Evolutionary conservation across 139 green algal genomes (phyloP).

Genomic region (Volvox reticuliferus): DNA sequence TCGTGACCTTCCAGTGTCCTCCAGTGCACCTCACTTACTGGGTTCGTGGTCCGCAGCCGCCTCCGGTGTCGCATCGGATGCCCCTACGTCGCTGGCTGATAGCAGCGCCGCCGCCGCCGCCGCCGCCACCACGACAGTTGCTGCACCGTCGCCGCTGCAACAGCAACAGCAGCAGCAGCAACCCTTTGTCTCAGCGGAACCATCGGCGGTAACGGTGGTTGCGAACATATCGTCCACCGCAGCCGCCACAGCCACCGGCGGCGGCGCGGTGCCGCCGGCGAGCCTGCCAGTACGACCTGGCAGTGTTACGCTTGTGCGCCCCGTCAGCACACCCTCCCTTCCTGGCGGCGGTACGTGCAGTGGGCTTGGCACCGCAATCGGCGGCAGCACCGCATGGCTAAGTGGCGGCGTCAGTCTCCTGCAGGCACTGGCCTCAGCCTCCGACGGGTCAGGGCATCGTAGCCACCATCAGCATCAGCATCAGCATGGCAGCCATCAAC

Average conservation of each 20-base stretch:
- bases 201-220: no score
- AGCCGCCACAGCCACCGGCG: background rate
- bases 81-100: background rate
- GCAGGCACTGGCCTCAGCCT: constrained; percentile 21
- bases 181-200: background rate
- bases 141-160: no score
- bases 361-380: background rate
- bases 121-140: background rate
- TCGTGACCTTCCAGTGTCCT: background rate
- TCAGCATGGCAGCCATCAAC: background rate
- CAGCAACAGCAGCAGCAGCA: background rate
- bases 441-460: background rate
- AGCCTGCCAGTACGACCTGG: background rate
- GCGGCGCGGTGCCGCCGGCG: background rate
- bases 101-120: background rate
- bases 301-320: background rate
- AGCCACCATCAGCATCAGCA: background rate
- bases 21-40: background rate
- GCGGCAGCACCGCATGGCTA: constrained; percentile 13
- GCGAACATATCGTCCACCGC: no score
- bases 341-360: background rate
- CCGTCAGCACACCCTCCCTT: background rate
- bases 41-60: background rate
- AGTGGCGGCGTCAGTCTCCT: constrained; percentile 27
- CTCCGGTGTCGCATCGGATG: background rate